phyloP scores from a whole-genome alignment of 2,329 filamentous ascomycete genomes.

The Xylariomycetidae sp. region DNA sequence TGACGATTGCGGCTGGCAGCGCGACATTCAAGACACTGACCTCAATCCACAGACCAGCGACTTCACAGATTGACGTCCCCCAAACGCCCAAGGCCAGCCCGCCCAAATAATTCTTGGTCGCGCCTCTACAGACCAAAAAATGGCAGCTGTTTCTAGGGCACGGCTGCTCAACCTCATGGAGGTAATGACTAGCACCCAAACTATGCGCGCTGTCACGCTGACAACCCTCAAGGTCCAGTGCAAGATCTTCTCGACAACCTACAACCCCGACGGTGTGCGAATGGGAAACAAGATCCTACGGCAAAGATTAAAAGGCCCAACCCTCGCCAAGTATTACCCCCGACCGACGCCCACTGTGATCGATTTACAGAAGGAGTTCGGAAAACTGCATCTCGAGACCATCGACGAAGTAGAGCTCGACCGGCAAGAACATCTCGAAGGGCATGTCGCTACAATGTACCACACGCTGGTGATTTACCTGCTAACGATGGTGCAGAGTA shows the following conservation, averaged over 20 bases:
- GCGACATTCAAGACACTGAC: too few relatives aligned
- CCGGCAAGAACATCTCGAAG: conserved; percentile 67
- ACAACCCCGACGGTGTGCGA: conserved; percentile 76
- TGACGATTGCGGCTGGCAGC: too few relatives aligned
- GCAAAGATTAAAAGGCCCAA: conserved; percentile 78
- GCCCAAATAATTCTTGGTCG: too few relatives aligned
- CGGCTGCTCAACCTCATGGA: conserved; percentile 70
- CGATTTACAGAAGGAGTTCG: conserved; percentile 67
- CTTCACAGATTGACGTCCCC: too few relatives aligned
- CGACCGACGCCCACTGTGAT: conserved; percentile 53
- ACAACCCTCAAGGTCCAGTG: conserved; percentile 64
- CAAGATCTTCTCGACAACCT: conserved; percentile 84
- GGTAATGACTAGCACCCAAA: conserved; percentile 51
- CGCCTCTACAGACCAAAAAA: conserved; percentile 27
- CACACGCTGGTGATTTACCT: not conserved
- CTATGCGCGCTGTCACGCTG: not conserved
- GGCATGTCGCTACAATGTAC: too few relatives aligned
- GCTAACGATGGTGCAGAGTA: conserved; percentile 43
- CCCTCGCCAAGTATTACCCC: conserved; percentile 84
- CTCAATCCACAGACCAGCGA: too few relatives aligned
- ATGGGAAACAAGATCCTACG: conserved; percentile 89
- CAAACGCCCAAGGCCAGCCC: too few relatives aligned
- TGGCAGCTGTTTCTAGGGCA: conserved; percentile 57
- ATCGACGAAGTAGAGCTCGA: conserved; percentile 75
- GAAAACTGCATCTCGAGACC: conserved; percentile 61